These are phyloP conservation scores for Cornus controversa DNA, from an alignment of 148 eudicot genomes.

Conservation along the genomic window DNA sequence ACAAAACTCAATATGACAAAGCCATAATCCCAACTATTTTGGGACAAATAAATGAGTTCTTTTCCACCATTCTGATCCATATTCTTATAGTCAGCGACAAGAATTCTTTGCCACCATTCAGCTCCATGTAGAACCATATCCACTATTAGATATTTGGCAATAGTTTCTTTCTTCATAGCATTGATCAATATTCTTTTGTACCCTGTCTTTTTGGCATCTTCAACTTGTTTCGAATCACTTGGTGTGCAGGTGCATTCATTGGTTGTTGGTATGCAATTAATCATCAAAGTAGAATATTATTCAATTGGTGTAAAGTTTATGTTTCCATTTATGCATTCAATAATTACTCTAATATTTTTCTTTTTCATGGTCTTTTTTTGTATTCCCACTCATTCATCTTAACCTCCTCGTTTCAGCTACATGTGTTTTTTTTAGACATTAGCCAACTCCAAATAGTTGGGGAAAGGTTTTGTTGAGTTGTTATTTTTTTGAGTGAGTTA, in stretches of 20 bases:
- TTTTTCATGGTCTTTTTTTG: too few species aligned
- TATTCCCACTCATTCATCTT: too few species aligned
- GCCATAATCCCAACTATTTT: neutral
- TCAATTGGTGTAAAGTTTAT: too few species aligned
- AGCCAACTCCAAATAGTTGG: too few species aligned
- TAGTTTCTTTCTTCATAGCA: neutral
- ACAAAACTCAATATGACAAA: neutral
- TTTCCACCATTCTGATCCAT: neutral
- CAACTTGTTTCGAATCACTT: neutral
- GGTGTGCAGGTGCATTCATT: neutral
- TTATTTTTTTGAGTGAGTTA: too few species aligned
- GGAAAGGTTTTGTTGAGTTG: too few species aligned
- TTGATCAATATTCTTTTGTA: neutral
- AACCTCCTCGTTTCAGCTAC: too few species aligned
- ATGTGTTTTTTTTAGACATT: too few species aligned
- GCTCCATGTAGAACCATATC: neutral
- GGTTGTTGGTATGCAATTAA: neutral
- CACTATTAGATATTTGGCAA: neutral
- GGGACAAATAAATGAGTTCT: neutral
- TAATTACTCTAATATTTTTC: too few species aligned
- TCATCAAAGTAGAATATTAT: neutral
- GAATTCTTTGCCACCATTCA: neutral
- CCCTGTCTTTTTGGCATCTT: neutral
- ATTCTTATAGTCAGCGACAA: too few species aligned
- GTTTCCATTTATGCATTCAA: too few species aligned